phyloP scores from a whole-genome alignment of 352 stramenopile genomes.

The Pythium aquatile region DNA sequence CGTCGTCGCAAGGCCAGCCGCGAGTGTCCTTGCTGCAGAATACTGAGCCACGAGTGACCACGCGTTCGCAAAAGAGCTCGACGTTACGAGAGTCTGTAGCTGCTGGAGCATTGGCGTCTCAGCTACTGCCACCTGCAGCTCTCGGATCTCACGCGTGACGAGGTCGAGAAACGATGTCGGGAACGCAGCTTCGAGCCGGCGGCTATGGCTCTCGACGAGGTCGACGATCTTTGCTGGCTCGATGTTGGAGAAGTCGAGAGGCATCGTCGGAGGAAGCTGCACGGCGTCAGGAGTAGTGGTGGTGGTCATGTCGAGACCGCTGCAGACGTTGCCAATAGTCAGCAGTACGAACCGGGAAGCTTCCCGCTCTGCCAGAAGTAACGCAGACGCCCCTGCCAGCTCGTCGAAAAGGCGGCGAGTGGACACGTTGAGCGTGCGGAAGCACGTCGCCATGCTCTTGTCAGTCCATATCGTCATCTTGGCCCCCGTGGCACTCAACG shows the following conservation, averaged over 20 bases:
- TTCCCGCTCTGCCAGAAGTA: constrained; percentile 15
- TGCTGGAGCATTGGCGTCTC: background rate
- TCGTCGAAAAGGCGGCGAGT: constrained; percentile 29
- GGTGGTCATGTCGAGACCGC: background rate
- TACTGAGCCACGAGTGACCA: constrained; percentile 19
- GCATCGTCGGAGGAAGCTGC: constrained; percentile 12
- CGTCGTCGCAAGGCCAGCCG: constrained; percentile 24
- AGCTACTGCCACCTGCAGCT: constrained; percentile 4
- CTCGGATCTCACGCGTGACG: constrained; percentile 29
- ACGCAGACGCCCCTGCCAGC: constrained; percentile 2
- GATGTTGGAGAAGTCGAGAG: constrained; percentile 25
- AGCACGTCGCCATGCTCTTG: constrained; percentile 23
- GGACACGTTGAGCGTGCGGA: constrained; percentile 34
- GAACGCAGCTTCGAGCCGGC: constrained; percentile 26
- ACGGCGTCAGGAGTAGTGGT: no score
- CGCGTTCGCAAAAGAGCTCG: background rate
- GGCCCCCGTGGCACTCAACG: background rate
- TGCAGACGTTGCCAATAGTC: background rate
- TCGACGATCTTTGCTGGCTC: constrained; percentile 23
- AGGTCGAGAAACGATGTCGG: constrained; percentile 27
- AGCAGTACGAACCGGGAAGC: constrained; percentile 22
- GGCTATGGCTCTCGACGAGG: constrained; percentile 30
- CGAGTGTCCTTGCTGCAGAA: constrained; percentile 18
- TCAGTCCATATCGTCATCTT: constrained; percentile 15
- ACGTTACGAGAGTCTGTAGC: background rate